Conservation (phyloP, 768 basidiomycete genomes). For the Pulveroboletus sp. region DNA sequence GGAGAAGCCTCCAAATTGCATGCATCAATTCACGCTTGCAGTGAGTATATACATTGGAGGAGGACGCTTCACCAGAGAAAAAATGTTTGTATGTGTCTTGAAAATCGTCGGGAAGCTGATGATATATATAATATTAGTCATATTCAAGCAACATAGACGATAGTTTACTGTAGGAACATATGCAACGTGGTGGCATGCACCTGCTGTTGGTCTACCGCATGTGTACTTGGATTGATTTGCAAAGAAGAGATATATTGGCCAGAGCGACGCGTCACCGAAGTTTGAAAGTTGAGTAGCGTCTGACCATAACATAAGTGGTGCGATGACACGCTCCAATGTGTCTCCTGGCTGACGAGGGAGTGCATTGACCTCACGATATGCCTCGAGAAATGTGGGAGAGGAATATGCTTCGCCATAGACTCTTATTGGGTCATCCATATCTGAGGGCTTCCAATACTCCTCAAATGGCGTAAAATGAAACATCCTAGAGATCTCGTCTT, state of each 20-base stretch:
- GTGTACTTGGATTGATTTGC: slow-evolving; percentile 11
- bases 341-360: neutral
- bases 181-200: neutral
- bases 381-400: neutral
- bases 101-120: slow-evolving; percentile 6
- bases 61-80: neutral
- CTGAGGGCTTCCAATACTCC: neutral
- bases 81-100: slow-evolving; percentile 1
- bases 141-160: too few relatives aligned
- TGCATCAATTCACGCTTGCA: slow-evolving; percentile 22
- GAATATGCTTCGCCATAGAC: slow-evolving; percentile 2
- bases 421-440: neutral
- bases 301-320: slow-evolving; percentile 7
- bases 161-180: neutral
- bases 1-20: slow-evolving; percentile 12
- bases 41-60: slow-evolving; percentile 8
- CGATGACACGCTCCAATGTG: slow-evolving; percentile 6
- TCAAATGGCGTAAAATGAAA: slow-evolving; percentile 6
- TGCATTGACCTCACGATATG: neutral
- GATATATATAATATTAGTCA: too few relatives aligned
- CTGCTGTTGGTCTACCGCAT: neutral
- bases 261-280: slow-evolving; percentile 7
- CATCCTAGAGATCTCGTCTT: neutral
- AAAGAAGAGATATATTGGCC: slow-evolving; percentile 17
- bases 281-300: neutral